phyloP scores from a whole-genome alignment of 1,284 basidiomycete species.

The Gomphus sp. region DNA sequence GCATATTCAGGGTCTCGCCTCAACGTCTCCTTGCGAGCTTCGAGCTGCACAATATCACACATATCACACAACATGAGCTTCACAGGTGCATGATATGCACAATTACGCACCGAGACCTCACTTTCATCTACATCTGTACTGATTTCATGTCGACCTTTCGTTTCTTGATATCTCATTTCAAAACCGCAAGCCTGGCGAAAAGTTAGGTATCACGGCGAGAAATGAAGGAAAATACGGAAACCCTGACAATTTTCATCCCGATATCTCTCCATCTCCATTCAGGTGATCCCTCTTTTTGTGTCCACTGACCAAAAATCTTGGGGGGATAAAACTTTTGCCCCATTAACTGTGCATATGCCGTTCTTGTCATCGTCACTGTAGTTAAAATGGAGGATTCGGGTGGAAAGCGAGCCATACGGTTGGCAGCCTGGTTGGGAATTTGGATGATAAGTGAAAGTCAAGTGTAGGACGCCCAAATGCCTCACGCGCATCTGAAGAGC shows the following conservation, averaged over 20 bases:
- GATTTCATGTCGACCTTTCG: constrained; percentile 40
- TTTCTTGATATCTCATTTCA: constrained; percentile 88
- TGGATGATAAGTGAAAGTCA: neutral
- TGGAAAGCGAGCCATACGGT: constrained; percentile 83
- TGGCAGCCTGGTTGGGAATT: constrained; percentile 52
- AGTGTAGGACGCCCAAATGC: constrained; percentile 7
- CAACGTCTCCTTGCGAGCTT: constrained; percentile 59
- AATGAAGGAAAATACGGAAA: neutral
- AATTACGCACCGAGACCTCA: constrained; percentile 37
- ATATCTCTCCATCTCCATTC: constrained; percentile 73
- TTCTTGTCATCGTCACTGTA: constrained; percentile 70
- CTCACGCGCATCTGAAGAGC: constrained; percentile 77
- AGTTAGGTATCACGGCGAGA: neutral
- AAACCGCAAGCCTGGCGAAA: constrained; percentile 74
- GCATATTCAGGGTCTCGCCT: constrained; percentile 53
- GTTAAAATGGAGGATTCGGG: constrained; percentile 55
- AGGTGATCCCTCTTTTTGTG: constrained; percentile 48
- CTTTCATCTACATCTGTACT: constrained; percentile 27
- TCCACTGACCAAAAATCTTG: constrained; percentile 76
- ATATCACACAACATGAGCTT: neutral
- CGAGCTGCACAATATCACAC: constrained; percentile 36
- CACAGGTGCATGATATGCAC: neutral
- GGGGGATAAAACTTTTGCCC: constrained; percentile 92
- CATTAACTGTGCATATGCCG: constrained; percentile 86
- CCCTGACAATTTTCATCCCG: constrained; percentile 81